Evolutionary conservation across 176 grass and related monocot species (phyloP), one percentile per base, ranked within the genome.

Genomic region (Oropetium thomaeum): DNA sequence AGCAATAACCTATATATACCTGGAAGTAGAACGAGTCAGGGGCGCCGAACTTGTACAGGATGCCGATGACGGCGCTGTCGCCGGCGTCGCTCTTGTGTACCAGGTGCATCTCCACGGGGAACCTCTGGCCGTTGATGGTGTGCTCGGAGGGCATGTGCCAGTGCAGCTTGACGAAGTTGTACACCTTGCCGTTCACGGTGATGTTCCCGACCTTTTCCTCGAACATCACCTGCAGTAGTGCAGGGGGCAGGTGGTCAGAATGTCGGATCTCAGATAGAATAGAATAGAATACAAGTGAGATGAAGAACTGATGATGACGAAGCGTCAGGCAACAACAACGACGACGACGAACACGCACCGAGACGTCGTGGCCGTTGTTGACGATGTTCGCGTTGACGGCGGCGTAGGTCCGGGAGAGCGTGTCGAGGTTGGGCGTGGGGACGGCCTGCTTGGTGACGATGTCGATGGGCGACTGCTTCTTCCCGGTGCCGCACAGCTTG

Each of bases 101-200:
- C 43, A 97, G 22, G 27, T 97, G 88, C n/a, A 92, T 7, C 88
- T 97, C 95, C 32, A 89, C 3, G 0, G 95, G 83, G 28, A 62
- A 90, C 82, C 84, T 73, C 84, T 79, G 20, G 23, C 95, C 91
- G 33, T 97, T 67, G 39, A 97, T 78, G 55, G 88, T 89, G 86
- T 97, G 95, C 86, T 97, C 95, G 16, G 88, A 85, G 13, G 94
- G 94, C 10, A 63, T 33, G 78, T 93, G 94, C 94, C 90, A 93
- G 63, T 86, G 88, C 65, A 89, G 26, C 2, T 45, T 37, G 7
- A 59, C 70, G 52, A 97, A 31, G 61, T 0, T 40, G 66, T 89
- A 92, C 2, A 23, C 60, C 78, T 82, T 89, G n/a, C 89, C 88
- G 38, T 31, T 32, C 8, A 91, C 58, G 1, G 30, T 31, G 33